Conservation (phyloP, 1,139 yeast species). For the Taphrina flavorubra region DNA sequence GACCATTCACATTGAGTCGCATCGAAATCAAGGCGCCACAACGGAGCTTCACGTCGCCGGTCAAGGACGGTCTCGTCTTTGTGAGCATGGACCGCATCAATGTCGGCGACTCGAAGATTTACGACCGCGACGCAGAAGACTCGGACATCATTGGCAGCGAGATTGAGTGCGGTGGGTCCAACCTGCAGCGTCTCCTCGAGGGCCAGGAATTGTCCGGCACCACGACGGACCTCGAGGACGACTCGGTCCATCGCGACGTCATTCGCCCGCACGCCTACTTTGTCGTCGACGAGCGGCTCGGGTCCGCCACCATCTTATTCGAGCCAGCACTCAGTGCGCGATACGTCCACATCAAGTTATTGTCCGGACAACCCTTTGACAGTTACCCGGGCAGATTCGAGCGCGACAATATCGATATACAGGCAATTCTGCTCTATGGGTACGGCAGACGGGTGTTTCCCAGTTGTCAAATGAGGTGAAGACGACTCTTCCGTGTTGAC, state of each 20-base stretch:
- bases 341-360: constrained; percentile 34
- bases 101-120: constrained; percentile 7
- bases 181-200: constrained; percentile 14
- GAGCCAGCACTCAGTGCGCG: constrained; percentile 35
- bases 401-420: constrained; percentile 38
- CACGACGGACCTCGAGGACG: constrained; percentile 20
- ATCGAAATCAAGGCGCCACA: constrained; percentile 46
- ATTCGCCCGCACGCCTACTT: constrained; percentile 33
- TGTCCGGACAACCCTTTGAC: constrained; percentile 37
- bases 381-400: constrained; percentile 32
- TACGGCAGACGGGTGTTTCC: constrained; percentile 27
- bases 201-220: constrained; percentile 30
- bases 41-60: constrained; percentile 46
- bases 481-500: too few relatives aligned
- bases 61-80: constrained; percentile 46
- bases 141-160: constrained; percentile 4
- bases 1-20: constrained; percentile 45
- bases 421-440: constrained; percentile 32
- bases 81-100: constrained; percentile 44
- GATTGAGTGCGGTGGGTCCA: neutral
- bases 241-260: constrained; percentile 1
- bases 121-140: constrained; percentile 27
- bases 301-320: constrained; percentile 22
- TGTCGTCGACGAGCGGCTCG: constrained; percentile 17
- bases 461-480: constrained; percentile 1